A percentile compares a stretch with the other conserved stretches of the same genome.
phyloP scores from a whole-genome alignment of 441 rosid genomes.

The Eugenia klotzschiana region DNA sequence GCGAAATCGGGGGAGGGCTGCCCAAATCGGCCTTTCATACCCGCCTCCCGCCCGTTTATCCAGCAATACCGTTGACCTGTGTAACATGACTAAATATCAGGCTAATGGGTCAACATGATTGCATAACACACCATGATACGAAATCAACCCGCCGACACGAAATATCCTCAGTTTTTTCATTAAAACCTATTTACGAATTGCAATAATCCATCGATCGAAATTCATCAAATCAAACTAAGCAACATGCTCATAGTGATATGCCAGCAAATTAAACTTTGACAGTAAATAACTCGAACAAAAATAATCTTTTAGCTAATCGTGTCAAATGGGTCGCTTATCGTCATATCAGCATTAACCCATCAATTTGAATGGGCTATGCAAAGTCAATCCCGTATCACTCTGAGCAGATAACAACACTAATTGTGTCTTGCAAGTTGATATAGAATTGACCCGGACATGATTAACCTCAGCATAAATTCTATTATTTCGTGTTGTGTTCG shows the following conservation, averaged over 20 bases:
- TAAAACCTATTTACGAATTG: background rate
- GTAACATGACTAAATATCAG: background rate
- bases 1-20: background rate
- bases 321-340: background rate
- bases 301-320: background rate
- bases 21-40: background rate
- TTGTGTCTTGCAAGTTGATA: rapidly evolving
- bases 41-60: background rate
- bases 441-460: rapidly evolving
- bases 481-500: background rate
- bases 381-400: background rate
- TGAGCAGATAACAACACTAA: background rate
- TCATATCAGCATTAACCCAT: background rate
- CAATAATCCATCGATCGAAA: background rate
- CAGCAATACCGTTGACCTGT: background rate
- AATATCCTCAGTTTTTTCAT: background rate
- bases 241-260: background rate
- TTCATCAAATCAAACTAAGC: background rate
- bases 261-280: background rate
- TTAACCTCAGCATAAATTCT: rapidly evolving
- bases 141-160: background rate
- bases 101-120: background rate
- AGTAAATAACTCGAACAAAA: background rate
- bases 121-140: background rate
- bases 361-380: background rate